Evolutionary conservation across 176 grass and related monocot genomes (phyloP).

Genomic region (Oryza meridionalis): DNA sequence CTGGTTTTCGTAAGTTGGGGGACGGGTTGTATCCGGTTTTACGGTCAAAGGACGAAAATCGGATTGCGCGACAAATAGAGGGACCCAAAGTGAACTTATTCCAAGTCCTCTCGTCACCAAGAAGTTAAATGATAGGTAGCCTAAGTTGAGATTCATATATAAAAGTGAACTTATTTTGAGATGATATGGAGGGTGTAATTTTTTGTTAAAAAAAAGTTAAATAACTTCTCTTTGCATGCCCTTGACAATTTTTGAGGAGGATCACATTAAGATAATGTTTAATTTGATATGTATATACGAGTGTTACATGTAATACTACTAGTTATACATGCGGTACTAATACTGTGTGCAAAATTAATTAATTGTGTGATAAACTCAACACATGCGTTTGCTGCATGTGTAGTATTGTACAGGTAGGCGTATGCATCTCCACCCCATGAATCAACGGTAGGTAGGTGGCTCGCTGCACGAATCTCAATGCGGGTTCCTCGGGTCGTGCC

Average conservation of each 20-base stretch:
- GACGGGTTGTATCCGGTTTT: too few species aligned
- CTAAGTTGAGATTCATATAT: too few species aligned
- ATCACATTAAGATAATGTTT: slow-evolving; percentile 23
- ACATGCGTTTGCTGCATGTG: not conserved
- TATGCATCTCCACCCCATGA: not conserved
- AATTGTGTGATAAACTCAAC: not conserved
- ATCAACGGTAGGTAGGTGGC: not conserved
- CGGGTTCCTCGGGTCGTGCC: slow-evolving; percentile 70
- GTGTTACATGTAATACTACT: not conserved
- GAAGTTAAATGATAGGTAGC: too few species aligned
- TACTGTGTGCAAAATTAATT: not conserved
- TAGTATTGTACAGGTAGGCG: not conserved
- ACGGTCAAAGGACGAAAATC: too few species aligned
- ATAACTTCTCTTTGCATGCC: too few species aligned
- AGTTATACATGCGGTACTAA: not conserved
- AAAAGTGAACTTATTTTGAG: too few species aligned
- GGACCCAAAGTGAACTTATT: too few species aligned
- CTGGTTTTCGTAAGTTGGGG: too few species aligned
- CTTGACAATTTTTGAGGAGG: not conserved
- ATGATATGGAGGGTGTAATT: too few species aligned
- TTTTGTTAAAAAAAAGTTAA: too few species aligned
- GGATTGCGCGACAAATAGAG: too few species aligned
- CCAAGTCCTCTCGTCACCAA: too few species aligned
- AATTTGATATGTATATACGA: not conserved
- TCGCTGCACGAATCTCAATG: slow-evolving; percentile 29